These are phyloP conservation scores for Microstegium vimineum DNA, from an alignment of 176 grass and related monocot species.

Conservation along the genomic window DNA sequence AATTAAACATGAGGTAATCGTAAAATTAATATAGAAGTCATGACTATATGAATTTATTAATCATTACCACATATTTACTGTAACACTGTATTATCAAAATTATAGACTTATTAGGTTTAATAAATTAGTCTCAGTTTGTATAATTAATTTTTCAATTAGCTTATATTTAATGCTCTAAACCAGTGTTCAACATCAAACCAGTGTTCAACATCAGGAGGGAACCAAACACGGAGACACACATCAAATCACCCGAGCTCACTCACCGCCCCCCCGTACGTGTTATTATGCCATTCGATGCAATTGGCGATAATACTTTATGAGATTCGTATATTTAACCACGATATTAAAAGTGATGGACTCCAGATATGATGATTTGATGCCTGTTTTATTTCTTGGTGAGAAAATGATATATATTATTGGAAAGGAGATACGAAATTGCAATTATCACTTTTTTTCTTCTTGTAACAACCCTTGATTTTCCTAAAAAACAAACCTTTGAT, in stretches of 20 bases:
- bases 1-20: no score
- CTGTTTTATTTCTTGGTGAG: neutral
- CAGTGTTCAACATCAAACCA: no score
- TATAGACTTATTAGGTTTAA: no score
- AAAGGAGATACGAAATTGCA: neutral
- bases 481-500: neutral
- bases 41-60: no score
- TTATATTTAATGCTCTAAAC: no score
- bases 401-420: neutral
- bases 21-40: no score
- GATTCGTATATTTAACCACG: constrained; percentile 31
- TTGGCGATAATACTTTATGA: neutral
- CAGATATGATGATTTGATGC: constrained; percentile 6
- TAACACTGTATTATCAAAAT: no score
- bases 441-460: neutral
- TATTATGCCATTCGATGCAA: neutral
- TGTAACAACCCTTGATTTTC: neutral
- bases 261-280: neutral
- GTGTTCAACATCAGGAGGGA: no score
- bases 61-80: no score
- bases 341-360: constrained; percentile 4
- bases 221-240: no score
- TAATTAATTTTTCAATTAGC: no score
- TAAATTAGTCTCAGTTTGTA: no score
- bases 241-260: constrained; percentile 5